These are phyloP conservation scores for Boletus sp. DNA, from an alignment of 1,284 basidiomycete species.

Conservation along the genomic window DNA sequence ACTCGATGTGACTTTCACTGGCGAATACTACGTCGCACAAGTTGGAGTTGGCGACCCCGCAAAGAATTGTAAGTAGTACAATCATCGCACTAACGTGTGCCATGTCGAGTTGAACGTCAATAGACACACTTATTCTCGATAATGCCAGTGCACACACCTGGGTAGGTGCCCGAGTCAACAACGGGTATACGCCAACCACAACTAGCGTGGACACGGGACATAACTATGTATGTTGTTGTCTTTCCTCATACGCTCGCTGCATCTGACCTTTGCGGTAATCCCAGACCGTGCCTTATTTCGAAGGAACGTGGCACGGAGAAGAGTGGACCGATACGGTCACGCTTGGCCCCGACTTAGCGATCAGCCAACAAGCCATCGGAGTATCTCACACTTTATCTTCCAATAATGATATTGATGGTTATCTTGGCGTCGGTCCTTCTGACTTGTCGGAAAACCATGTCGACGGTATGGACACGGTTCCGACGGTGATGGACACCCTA, in stretches of 20 bases:
- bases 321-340: not conserved
- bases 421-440: not conserved
- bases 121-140: constrained; percentile 37
- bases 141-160: constrained; percentile 45
- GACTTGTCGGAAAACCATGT: not conserved
- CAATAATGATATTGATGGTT: not conserved
- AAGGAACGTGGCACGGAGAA: not conserved
- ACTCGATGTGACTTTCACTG: constrained; percentile 12
- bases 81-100: not conserved
- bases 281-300: constrained; percentile 50
- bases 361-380: not conserved
- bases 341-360: not conserved
- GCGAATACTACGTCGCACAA: constrained; percentile 37
- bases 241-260: too few relatives aligned
- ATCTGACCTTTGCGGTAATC: not conserved
- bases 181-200: constrained; percentile 42
- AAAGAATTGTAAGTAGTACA: constrained; percentile 42
- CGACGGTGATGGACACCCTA: not conserved
- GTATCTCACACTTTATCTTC: not conserved
- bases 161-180: constrained; percentile 33
- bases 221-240: constrained; percentile 39
- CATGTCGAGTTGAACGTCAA: not conserved
- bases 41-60: constrained; percentile 51
- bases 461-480: not conserved
- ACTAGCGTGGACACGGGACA: constrained; percentile 49